These are phyloP conservation scores for Mycena venus DNA, from an alignment of 768 basidiomycete genomes.

Conservation along the genomic window DNA sequence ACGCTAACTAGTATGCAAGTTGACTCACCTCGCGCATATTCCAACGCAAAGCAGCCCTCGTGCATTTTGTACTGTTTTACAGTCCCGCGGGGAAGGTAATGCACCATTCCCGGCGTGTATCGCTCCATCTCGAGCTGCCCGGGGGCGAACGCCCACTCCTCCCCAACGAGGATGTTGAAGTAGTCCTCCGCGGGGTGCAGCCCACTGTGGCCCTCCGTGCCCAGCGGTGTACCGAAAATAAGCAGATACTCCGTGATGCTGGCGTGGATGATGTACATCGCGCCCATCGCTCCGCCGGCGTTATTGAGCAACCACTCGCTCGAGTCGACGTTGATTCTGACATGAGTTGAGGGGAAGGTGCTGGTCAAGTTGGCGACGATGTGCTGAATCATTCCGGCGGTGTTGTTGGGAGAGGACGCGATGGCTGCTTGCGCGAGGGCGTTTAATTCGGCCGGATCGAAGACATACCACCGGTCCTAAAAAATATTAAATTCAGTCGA, in stretches of 20 bases:
- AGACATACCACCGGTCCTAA: constrained; percentile 40
- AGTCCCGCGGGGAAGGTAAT: constrained; percentile 84
- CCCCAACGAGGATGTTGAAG: constrained; percentile 94
- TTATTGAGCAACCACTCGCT: constrained; percentile 97
- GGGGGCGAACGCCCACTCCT: constrained; percentile 94
- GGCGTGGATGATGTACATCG: constrained; percentile 97
- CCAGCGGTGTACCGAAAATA: constrained; percentile 95
- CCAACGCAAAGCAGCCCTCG: constrained; percentile 94
- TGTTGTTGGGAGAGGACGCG: constrained; percentile 62
- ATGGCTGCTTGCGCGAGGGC: constrained; percentile 82
- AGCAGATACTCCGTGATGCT: constrained; percentile 97
- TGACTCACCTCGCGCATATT: constrained; percentile 92
- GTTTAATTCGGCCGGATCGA: constrained; percentile 81
- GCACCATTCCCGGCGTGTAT: constrained; percentile 87
- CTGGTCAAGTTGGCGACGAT: constrained; percentile 84
- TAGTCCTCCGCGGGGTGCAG: constrained; percentile 97
- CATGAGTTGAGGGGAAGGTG: constrained; percentile 71
- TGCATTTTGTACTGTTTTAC: constrained; percentile 99
- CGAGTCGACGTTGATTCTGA: constrained; percentile 70
- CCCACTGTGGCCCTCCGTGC: constrained; percentile 96
- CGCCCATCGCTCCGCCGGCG: constrained; percentile 97
- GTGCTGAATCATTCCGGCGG: constrained; percentile 80
- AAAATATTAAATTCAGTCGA: background rate
- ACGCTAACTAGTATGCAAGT: background rate
- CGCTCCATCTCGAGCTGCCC: constrained; percentile 88